Percentiles rank a stretch among this genome's conserved stretches.
Evolutionary conservation across 768 basidiomycete genomes (phyloP).

Genomic region (Russula emetica): DNA sequence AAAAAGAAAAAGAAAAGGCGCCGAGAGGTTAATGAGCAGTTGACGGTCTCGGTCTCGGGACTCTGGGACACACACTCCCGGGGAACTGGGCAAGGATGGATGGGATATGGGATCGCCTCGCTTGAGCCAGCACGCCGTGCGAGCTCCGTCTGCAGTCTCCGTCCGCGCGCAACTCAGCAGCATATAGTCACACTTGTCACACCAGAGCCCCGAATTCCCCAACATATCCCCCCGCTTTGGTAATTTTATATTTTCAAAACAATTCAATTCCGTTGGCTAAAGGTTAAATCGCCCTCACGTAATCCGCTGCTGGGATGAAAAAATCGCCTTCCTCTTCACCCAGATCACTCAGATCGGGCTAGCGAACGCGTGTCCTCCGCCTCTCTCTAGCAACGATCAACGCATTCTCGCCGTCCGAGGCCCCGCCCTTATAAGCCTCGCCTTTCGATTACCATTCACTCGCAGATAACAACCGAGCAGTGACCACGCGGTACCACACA

Average conservation of each 20-base stretch:
- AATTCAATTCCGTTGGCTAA: conserved; percentile 17
- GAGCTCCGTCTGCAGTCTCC: background rate
- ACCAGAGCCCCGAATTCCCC: background rate
- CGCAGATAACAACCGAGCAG: background rate
- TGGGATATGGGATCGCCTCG: background rate
- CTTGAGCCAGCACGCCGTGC: conserved; percentile 3
- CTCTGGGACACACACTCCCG: too few species aligned
- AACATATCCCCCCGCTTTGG: background rate
- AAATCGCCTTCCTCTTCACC: background rate
- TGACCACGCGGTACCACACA: too few species aligned
- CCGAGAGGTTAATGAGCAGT: conserved; percentile 1
- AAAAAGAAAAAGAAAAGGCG: conserved; percentile 8
- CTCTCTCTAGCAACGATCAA: conserved; percentile 18
- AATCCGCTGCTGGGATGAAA: background rate
- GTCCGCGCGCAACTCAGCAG: background rate
- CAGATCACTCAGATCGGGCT: conserved; percentile 13
- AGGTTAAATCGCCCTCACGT: conserved; percentile 21
- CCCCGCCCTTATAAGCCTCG: background rate
- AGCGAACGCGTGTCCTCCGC: background rate
- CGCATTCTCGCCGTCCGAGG: background rate
- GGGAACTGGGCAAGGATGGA: background rate
- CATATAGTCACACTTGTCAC: background rate
- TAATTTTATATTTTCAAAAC: background rate
- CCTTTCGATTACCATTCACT: background rate
- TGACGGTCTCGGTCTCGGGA: background rate